Base-by-base conservation (phyloP, 2,329 filamentous ascomycete species). In the Aspergillus quadricinctus region DNA sequence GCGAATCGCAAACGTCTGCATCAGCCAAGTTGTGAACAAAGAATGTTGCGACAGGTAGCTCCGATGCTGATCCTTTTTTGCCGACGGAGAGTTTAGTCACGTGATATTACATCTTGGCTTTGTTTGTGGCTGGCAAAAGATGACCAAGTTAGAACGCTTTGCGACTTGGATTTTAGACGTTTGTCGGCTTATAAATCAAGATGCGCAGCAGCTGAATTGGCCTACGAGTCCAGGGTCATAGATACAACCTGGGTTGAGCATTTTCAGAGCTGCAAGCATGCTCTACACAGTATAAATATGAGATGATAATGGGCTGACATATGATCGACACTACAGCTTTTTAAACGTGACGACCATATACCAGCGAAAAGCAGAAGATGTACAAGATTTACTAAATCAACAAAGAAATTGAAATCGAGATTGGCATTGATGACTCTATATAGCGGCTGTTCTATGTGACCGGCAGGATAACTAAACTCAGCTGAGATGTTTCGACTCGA, bases 1-100 rank as follows among this genome's bases (percentile, higher is more conserved):
- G 51, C 58, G 54, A 52, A 52, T 27, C 58, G 50, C 49, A 50
- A 50, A 31, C 43, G 57, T 57, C 50, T 48, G 60, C 65, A 64
- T 63, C 59, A 61, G 54, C 23, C 28, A 41, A 45, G 28, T 19
- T 23, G 50, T 43, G 29, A 40, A 35, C 40, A 28, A 27, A 45
- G 35, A 28, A 27, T 52, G 19, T 23, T 8, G 21, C 4, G 6
- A 45, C 41, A 23, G 23, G 10, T 14, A 7, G 23, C 19, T 25
- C 21, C 43, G 23, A 46, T 23, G 43, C 19, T 23, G 41, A 46
- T 46, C 21, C 43, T 11, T 25, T 17, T 23, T 25, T 25, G 43
- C 23, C 43, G 10, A 23, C 21, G 43, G 21, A 23, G 11, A 27
- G 21, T 25, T 2, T 27, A 23, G 2, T 46, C 43, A 46, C 43